Base-by-base conservation (phyloP, 805 yeast genomes). In the Saccharomyces mikatae region DNA sequence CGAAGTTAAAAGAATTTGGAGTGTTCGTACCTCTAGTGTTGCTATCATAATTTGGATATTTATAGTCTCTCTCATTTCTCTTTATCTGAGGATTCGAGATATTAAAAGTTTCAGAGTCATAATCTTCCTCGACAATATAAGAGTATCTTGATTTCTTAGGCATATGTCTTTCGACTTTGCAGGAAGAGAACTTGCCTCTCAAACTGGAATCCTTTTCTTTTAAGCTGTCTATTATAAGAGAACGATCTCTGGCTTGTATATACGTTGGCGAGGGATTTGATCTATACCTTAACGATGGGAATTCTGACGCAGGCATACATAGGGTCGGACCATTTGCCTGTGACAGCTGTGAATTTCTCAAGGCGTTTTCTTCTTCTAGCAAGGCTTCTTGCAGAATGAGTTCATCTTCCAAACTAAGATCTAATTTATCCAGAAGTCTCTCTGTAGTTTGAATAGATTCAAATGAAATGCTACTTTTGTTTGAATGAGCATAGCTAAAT, bases 221-320 rank as follows among this genome's bases (percentile, higher is more conserved):
- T 17, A 36, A 17, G 10, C 24, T 36, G 44, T 36, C 22, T 17
- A 36, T 36, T 10, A 36, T 36, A 17, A 36, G 44, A 26, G 41
- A 29, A 22, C 36, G 13, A 8, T 28, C 46, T 21, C 41, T 41
- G 14, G 48, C n/a, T 28, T 46, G 31, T 6, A 11, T n/a, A 22
- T 44, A 27, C 14, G 28, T 26, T 13, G 17, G 22, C 5, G 53
- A 28, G 11, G 26, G 36, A 46, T 50, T 50, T 2, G 41, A 46
- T 22, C 44, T 49, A 41, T 52, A 22, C 52, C 67, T 56, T 49
- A 67, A 51, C 4, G 71, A 68, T 13, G 65, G 69, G 41, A 69
- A 69, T n/a, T 62, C 64, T 1, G 70, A 63, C 4, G 73, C 73
- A 1, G 73, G 73, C 49, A 65, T 54, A 55, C 71, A 68, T 10